Conservation (phyloP, 2,329 filamentous ascomycete genomes). For the Epichloe amarillans region DNA sequence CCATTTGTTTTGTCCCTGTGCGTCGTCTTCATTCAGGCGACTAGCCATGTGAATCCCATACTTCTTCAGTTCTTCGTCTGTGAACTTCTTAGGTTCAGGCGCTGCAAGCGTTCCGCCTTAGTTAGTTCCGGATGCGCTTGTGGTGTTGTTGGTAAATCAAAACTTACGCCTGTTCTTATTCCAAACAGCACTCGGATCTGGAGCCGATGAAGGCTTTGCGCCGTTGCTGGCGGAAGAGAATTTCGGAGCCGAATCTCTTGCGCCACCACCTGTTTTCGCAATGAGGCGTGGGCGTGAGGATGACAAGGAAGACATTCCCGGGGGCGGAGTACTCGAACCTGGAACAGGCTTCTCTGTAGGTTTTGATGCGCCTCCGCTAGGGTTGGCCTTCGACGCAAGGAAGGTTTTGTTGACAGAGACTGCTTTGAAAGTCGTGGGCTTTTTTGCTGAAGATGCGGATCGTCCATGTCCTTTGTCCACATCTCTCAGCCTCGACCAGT, state of each 20-base stretch:
- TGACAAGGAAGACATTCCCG: conserved; percentile 31
- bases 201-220: conserved; percentile 45
- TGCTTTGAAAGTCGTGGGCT: conserved; percentile 67
- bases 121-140: conserved; percentile 11
- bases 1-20: conserved; percentile 69
- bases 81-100: conserved; percentile 67
- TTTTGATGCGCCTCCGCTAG: conserved; percentile 32
- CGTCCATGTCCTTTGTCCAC: conserved; percentile 47
- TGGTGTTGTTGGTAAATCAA: neutral
- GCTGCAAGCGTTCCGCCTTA: conserved; percentile 39
- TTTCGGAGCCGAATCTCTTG: conserved; percentile 37
- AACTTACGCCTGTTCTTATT: conserved; percentile 74
- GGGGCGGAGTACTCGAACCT: conserved; percentile 33
- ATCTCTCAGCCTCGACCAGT: conserved; percentile 39
- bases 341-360: conserved; percentile 35
- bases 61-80: conserved; percentile 76
- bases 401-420: conserved; percentile 80
- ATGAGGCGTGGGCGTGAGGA: conserved; percentile 58
- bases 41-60: conserved; percentile 78
- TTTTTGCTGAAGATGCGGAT: conserved; percentile 53
- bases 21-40: conserved; percentile 62
- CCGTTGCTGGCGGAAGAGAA: conserved; percentile 35
- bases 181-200: conserved; percentile 67
- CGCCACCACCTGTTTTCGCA: conserved; percentile 55
- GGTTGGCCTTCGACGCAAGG: conserved; percentile 53